Evolutionary conservation across 345 rosid species (phyloP), one percentile per base, ranked within the genome.

Genomic region (Euphorbia pulcherrima): DNA sequence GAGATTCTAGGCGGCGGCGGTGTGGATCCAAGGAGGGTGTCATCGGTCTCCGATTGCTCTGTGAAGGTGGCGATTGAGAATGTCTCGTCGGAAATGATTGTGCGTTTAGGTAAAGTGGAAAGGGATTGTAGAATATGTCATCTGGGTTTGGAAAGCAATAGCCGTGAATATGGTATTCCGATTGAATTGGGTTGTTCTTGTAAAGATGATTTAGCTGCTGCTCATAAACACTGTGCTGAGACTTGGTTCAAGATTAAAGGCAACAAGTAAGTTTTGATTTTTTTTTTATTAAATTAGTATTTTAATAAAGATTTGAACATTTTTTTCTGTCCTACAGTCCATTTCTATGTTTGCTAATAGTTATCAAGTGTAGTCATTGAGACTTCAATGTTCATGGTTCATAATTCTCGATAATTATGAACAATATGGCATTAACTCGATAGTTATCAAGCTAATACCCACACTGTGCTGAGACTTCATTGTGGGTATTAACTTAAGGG

Each of bases 221-320:
- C 99, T 65, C 99, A 94, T 75, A 91, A 83, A 82, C 87, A 84
- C 33, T 94, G 99, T 68, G 97, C 99, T 8, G 99, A 94, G 67
- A 78, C 96, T 60, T 94, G 99, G 99, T 91, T 94, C 85, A 89
- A 89, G 83, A 94, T 94, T 74, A 94, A 74, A 77, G 97, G 99
- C 76, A 89, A 91, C 79, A 87, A 80, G 99, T 92, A 67, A 82
- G 89, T 83, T 3, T 54, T 47, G 20, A 11, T 46, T 26, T 44
- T 46, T 57, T n/a, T 44, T 28, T 28, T 59, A 0, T 29, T 44
- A 8, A 39, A 27, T 24, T 54, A 2, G 24, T 35, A n/a, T 60
- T 52, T 16, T 56, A 0, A 10, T 28, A 50, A 47, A 0, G 23
- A 11, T 46, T 64, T 44, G 44, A 27, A 47, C 27, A 24, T 56